Percentiles rank a stretch among this genome's conserved stretches.
These are phyloP conservation scores for Penicillium desertorum DNA, from an alignment of 495 filamentous ascomycete species.

Conservation along the genomic window DNA sequence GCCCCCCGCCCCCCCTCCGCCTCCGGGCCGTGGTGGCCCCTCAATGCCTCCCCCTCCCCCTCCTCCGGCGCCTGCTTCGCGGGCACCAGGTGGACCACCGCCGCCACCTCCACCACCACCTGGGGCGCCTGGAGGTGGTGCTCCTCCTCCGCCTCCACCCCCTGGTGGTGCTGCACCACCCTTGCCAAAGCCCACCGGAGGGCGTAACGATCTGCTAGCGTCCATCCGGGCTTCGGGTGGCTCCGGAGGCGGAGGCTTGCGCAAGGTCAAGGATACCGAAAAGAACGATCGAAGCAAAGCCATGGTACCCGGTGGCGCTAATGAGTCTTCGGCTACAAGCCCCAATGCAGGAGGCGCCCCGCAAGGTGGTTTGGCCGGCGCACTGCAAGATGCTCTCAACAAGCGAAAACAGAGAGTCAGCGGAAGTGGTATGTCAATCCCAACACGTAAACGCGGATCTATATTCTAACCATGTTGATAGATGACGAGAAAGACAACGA, in stretches of 20 bases:
- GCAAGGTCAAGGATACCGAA: conserved; percentile 74
- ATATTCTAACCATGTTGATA: conserved; percentile 39
- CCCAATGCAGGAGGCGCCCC: conserved; percentile 53
- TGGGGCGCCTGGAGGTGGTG: conserved; percentile 39
- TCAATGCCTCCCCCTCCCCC: conserved; percentile 49
- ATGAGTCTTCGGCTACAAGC: conserved; percentile 51
- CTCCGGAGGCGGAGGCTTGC: conserved; percentile 63
- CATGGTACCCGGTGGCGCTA: conserved; percentile 57
- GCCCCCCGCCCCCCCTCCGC: conserved; percentile 28
- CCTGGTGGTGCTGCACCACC: conserved; percentile 63
- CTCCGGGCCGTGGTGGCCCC: conserved; percentile 36
- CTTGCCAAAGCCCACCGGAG: conserved; percentile 50
- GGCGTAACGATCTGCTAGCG: conserved; percentile 70
- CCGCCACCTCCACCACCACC: conserved; percentile 50
- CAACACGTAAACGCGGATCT: neutral
- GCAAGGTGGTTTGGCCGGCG: conserved; percentile 73
- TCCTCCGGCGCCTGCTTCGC: conserved; percentile 27
- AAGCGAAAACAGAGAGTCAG: conserved; percentile 87
- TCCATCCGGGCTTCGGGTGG: conserved; percentile 79
- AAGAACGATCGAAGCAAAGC: conserved; percentile 81
- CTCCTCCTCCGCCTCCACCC: conserved; percentile 67
- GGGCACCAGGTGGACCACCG: conserved; percentile 51
- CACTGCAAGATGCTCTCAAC: conserved; percentile 71
- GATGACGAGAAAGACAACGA: conserved; percentile 78
- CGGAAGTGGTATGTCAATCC: conserved; percentile 73